Evolutionary conservation across 352 stramenopile genomes (phyloP).

Genomic region (Phytophthora ohioensis): DNA sequence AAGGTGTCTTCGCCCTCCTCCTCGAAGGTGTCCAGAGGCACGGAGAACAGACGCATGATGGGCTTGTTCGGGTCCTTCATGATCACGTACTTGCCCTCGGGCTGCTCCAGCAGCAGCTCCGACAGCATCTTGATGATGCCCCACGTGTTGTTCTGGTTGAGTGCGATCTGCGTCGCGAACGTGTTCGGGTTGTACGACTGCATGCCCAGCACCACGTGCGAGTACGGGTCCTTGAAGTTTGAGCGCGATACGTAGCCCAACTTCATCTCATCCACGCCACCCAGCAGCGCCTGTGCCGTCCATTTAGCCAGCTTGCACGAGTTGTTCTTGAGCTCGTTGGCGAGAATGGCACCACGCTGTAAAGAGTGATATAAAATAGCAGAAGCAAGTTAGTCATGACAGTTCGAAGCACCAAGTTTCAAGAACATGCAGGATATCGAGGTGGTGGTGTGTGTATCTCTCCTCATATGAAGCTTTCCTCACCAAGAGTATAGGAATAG

Average conservation of each 20-base stretch:
- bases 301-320: slow-evolving; percentile 98
- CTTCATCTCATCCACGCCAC: slow-evolving; percentile 98
- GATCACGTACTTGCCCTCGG: slow-evolving; percentile 98
- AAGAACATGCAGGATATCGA: slow-evolving; percentile 9
- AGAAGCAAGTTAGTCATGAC: slow-evolving; percentile 21
- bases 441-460: slow-evolving; percentile 28
- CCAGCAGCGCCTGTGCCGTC: slow-evolving; percentile 96
- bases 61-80: slow-evolving; percentile 99
- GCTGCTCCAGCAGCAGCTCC: slow-evolving; percentile 94
- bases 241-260: slow-evolving; percentile 96
- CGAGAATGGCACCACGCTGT: slow-evolving; percentile 96
- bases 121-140: slow-evolving; percentile 95
- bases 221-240: slow-evolving; percentile 95
- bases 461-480: slow-evolving; percentile 42
- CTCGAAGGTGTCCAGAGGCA: slow-evolving; percentile 96
- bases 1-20: slow-evolving; percentile 89
- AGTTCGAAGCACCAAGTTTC: slow-evolving; percentile 2
- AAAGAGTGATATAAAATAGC: slow-evolving; percentile 21
- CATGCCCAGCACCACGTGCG: slow-evolving; percentile 96
- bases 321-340: slow-evolving; percentile 99
- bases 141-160: slow-evolving; percentile 99
- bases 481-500: slow-evolving; percentile 60
- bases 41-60: slow-evolving; percentile 96
- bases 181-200: slow-evolving; percentile 97
- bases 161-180: slow-evolving; percentile 97